Percentiles rank a stretch among this genome's conserved stretches.
Conservation (phyloP, 345 rosid genomes). For the Erucastrum elatum region DNA sequence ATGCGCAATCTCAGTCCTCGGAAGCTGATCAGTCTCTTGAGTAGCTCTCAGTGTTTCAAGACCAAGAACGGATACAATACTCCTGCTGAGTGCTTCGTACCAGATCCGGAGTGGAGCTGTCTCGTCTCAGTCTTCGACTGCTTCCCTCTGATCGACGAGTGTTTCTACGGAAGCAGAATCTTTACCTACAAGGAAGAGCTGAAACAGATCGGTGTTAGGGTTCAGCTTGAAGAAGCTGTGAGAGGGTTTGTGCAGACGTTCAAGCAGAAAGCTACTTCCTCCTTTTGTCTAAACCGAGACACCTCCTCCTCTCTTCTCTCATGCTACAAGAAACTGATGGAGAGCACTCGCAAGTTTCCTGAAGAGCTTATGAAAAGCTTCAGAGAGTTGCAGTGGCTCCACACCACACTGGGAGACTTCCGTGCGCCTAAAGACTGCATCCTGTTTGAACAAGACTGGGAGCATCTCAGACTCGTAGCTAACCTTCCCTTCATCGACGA, state of each 20-base stretch:
- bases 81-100: conserved; percentile 57
- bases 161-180: conserved; percentile 45
- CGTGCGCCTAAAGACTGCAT: conserved; percentile 61
- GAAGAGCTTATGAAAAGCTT: conserved; percentile 43
- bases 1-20: conserved; percentile 21
- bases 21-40: conserved; percentile 35
- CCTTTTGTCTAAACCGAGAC: conserved; percentile 40
- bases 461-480: conserved; percentile 49
- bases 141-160: conserved; percentile 49
- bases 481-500: conserved; percentile 67
- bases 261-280: conserved; percentile 41
- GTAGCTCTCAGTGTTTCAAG: conserved; percentile 45
- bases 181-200: conserved; percentile 43
- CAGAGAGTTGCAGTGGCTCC: conserved; percentile 54
- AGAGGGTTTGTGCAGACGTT: conserved; percentile 43
- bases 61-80: conserved; percentile 49
- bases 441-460: conserved; percentile 58
- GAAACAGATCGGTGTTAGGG: conserved; percentile 49
- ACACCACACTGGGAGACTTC: conserved; percentile 54
- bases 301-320: conserved; percentile 46
- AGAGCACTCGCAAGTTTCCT: conserved; percentile 27
- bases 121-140: conserved; percentile 54
- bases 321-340: conserved; percentile 49
- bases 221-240: conserved; percentile 52
- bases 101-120: conserved; percentile 60